phyloP scores from a whole-genome alignment of 192 early-diverging fungal genomes.

The Gamsiella multidivaricata region DNA sequence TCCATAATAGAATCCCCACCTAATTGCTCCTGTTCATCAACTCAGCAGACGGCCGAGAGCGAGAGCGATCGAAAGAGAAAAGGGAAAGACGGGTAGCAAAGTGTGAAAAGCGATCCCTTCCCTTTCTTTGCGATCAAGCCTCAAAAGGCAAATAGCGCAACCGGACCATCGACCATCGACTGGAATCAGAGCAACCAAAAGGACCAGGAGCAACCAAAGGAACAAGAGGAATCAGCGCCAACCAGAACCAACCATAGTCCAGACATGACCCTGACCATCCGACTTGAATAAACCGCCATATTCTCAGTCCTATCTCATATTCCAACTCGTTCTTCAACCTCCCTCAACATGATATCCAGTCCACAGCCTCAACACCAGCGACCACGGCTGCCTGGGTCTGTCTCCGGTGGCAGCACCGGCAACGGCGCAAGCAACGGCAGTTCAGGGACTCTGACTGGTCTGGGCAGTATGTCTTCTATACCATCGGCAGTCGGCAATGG shows the following conservation, averaged over 20 bases:
- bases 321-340: neutral
- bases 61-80: neutral
- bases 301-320: neutral
- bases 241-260: too few relatives aligned
- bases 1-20: neutral
- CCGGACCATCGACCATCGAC: too few relatives aligned
- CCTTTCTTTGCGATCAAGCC: too few relatives aligned
- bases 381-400: slow-evolving; percentile 21
- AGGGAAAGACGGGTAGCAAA: neutral
- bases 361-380: slow-evolving; percentile 32
- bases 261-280: slow-evolving; percentile 30
- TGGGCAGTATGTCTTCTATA: slow-evolving; percentile 6
- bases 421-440: slow-evolving; percentile 9
- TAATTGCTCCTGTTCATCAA: neutral
- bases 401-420: slow-evolving; percentile 14
- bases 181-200: too few relatives aligned
- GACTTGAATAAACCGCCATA: slow-evolving; percentile 13
- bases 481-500: neutral
- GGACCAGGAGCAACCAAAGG: neutral
- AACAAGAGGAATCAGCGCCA: neutral
- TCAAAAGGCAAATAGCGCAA: too few relatives aligned
- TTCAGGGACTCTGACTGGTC: neutral
- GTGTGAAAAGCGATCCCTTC: neutral
- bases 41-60: neutral
- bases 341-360: slow-evolving; percentile 37